These are phyloP conservation scores for Coleophoma eucalyptorum DNA, from an alignment of 2,329 filamentous ascomycete species.

Conservation along the genomic window DNA sequence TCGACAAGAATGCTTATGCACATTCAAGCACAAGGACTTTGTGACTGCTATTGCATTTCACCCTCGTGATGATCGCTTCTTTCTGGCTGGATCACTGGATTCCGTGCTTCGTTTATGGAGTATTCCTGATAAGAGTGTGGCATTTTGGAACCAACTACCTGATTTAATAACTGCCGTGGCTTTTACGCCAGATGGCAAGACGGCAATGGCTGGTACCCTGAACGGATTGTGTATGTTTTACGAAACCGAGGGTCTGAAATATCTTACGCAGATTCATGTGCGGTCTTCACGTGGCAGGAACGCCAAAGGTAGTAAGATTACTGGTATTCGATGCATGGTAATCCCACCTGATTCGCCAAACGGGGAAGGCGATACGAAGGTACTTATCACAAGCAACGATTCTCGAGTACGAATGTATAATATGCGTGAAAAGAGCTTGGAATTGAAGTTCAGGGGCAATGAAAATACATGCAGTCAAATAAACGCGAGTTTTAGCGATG, in stretches of 20 bases:
- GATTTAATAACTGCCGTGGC: conserved; percentile 93
- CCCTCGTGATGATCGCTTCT: conserved; percentile 92
- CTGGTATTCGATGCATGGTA: conserved; percentile 76
- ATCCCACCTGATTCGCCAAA: conserved; percentile 52
- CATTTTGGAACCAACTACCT: conserved; percentile 70
- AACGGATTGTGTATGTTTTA: conserved; percentile 87
- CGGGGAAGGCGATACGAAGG: conserved; percentile 61
- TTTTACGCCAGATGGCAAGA: conserved; percentile 89
- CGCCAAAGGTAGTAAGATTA: conserved; percentile 95
- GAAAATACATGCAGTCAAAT: conserved; percentile 91
- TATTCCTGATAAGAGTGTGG: conserved; percentile 93
- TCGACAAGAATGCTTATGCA: conserved; percentile 80
- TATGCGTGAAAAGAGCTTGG: conserved; percentile 76
- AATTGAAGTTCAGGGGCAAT: conserved; percentile 87
- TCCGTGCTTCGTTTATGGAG: conserved; percentile 89
- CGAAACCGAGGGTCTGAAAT: conserved; percentile 85
- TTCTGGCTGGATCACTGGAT: conserved; percentile 89
- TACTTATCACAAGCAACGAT: conserved; percentile 92
- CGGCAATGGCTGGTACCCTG: conserved; percentile 82
- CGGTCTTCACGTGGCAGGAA: conserved; percentile 89
- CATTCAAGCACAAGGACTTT: conserved; percentile 92
- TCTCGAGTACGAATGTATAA: conserved; percentile 89
- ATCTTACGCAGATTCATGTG: conserved; percentile 85
- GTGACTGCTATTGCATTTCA: conserved; percentile 95
- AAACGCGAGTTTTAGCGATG: conserved; percentile 81